Base-by-base conservation (phyloP, 2,329 filamentous ascomycete species). In the Ceratocystis alfenasii region DNA sequence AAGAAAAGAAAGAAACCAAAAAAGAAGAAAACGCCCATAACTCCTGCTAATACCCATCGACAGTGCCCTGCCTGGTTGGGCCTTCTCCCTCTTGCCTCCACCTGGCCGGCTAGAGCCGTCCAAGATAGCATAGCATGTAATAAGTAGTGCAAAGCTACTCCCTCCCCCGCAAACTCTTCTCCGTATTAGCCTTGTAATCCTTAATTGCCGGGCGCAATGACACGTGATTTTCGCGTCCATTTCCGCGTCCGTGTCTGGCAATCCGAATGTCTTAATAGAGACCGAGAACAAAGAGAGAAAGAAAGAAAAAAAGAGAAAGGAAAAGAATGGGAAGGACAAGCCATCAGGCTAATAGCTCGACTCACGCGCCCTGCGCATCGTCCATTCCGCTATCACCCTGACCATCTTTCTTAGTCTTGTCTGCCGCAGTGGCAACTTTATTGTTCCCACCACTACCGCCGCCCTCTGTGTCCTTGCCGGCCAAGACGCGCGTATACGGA, bases 401-500 rank as follows among this genome's bases (percentile, higher is more conserved):
- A 15, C 55, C 28, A 4, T 50, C 60, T n/a, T 17, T n/a, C 55
- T 36, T 28, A 30, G 20, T 36, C 20, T 25, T 28, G 50, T 41
- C 50, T 12, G 50, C 22, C 7, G 20, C 20, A 6, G 50, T 15
- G 3, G 50, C 50, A 0, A 7, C 8, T 5, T 28, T 55, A 25
- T 30, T 28, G n/a, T 15, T 15, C 28, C 3, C 30, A 2, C 46
- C 48, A 61, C 10, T 72, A 53, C 76, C 76, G 76, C 80, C 72
- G 68, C 74, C 74, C 61, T 76, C 72, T 53, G 28, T 41, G 69
- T 86, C 84, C 61, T 80, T 79, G 10, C 81, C 81, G 5, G 84
- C 83, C 61, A 91, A 76, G 12, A 91, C 82, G 73, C 86, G 88
- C 0, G 81, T 84, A 74, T 82, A 81, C 2, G 84, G 85, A 12